Conservation (phyloP, 2,329 filamentous ascomycete genomes). For the Fonsecaea pugnacius region DNA sequence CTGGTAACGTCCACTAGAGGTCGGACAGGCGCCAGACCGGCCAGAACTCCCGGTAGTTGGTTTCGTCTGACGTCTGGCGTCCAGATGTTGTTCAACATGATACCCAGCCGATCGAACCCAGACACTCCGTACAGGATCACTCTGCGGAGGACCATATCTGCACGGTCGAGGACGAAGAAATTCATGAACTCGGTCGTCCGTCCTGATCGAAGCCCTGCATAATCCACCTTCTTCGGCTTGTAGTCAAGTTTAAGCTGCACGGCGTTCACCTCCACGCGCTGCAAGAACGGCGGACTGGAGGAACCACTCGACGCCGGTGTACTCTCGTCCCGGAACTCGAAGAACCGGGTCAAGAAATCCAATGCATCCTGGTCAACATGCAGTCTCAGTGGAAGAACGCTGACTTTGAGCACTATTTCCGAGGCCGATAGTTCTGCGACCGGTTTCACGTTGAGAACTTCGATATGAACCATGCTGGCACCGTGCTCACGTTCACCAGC, state of each 20-base stretch:
- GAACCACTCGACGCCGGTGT: constrained; percentile 58
- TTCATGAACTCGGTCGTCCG: constrained; percentile 99
- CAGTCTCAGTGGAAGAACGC: constrained; percentile 79
- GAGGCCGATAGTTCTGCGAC: constrained; percentile 81
- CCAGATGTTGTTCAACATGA: constrained; percentile 94
- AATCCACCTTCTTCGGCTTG: constrained; percentile 98
- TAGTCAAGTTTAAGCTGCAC: constrained; percentile 89
- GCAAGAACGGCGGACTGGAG: constrained; percentile 81
- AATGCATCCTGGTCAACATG: constrained; percentile 97
- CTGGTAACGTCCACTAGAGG: constrained; percentile 89
- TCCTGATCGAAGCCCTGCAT: constrained; percentile 86
- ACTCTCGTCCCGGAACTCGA: constrained; percentile 89
- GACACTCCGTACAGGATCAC: constrained; percentile 90
- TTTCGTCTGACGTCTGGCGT: constrained; percentile 88
- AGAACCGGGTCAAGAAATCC: constrained; percentile 96
- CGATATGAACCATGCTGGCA: constrained; percentile 86
- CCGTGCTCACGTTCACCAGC: constrained; percentile 83
- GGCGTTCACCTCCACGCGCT: constrained; percentile 83
- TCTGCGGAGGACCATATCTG: constrained; percentile 82
- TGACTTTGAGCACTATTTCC: constrained; percentile 81
- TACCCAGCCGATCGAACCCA: constrained; percentile 86
- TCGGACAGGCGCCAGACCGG: constrained; percentile 85
- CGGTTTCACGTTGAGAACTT: constrained; percentile 85
- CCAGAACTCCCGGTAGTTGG: constrained; percentile 85
- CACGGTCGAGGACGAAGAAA: constrained; percentile 87